These are phyloP conservation scores for Chlorella variabilis DNA, from an alignment of 163 green algal species.

Conservation along the genomic window DNA sequence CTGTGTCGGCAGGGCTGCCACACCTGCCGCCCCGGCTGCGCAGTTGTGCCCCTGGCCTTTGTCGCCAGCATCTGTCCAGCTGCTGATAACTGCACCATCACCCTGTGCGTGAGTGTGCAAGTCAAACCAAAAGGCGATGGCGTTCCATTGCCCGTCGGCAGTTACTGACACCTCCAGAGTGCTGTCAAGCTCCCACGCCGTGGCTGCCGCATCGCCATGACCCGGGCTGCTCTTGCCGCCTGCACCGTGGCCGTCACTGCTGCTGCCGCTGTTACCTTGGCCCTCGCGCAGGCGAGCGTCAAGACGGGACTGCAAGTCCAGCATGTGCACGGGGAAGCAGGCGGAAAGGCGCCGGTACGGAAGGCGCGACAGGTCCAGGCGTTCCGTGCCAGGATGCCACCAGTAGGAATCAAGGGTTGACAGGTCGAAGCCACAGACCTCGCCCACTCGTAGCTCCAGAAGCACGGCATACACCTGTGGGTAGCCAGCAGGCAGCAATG, in stretches of 20 bases:
- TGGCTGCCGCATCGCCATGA: constrained; percentile 1
- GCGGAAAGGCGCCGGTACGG: constrained; percentile 50
- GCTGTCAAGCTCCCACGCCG: constrained; percentile 50
- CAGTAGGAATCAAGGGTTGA: constrained; percentile 68
- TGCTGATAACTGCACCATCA: not conserved
- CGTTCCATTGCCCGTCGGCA: constrained; percentile 58
- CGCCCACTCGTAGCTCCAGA: constrained; percentile 43
- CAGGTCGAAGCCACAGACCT: constrained; percentile 69
- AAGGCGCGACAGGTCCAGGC: constrained; percentile 49
- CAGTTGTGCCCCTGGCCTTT: too few relatives aligned
- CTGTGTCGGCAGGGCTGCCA: not conserved
- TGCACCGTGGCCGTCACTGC: not conserved
- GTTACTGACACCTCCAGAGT: constrained; percentile 50
- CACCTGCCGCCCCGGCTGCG: not conserved
- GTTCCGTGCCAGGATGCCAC: constrained; percentile 68
- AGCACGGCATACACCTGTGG: constrained; percentile 54
- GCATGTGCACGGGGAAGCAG: constrained; percentile 49
- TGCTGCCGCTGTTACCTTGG: not conserved
- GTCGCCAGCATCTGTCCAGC: not conserved
- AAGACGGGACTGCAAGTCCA: constrained; percentile 68
- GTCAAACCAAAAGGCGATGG: constrained; percentile 79
- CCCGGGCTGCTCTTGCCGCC: not conserved
- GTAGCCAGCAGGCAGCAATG: not conserved
- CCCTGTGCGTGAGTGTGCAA: constrained; percentile 21
- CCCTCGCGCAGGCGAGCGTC: constrained; percentile 18